These are phyloP conservation scores for Piper longum DNA, from an alignment of 164 flowering plant species.

Conservation along the genomic window DNA sequence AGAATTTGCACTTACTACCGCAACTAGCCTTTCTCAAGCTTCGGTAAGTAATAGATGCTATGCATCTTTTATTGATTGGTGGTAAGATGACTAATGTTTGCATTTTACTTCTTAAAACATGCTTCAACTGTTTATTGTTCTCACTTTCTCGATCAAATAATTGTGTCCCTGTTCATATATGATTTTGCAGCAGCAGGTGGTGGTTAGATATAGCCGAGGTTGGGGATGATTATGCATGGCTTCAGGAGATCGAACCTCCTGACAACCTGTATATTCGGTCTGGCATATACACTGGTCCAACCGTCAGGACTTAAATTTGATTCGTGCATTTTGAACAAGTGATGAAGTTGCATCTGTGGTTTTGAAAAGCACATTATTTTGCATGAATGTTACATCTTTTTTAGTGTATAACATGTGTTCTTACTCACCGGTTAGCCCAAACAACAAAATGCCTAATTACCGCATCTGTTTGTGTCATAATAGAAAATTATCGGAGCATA, in stretches of 20 bases:
- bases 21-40: constrained; percentile 62
- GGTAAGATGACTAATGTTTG: too few species aligned
- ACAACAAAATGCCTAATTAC: too few species aligned
- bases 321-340: not conserved
- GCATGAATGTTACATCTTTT: too few species aligned
- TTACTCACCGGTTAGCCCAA: too few species aligned
- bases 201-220: constrained; percentile 13
- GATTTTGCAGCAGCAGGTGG: constrained; percentile 16
- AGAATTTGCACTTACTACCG: constrained; percentile 76
- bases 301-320: constrained; percentile 30
- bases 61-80: not conserved
- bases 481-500: too few species aligned
- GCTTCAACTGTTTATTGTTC: not conserved
- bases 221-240: constrained; percentile 83
- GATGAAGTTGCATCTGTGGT: not conserved
- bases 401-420: too few species aligned
- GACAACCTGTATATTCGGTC: constrained; percentile 71
- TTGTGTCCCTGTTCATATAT: not conserved
- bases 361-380: not conserved
- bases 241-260: constrained; percentile 58
- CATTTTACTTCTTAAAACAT: not conserved
- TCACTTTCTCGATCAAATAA: not conserved
- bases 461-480: too few species aligned
- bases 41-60: constrained; percentile 30
- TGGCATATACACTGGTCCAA: constrained; percentile 63